Evolutionary conservation across 1,139 yeast species (phyloP).

Genomic region (Lodderomyces margitis): DNA sequence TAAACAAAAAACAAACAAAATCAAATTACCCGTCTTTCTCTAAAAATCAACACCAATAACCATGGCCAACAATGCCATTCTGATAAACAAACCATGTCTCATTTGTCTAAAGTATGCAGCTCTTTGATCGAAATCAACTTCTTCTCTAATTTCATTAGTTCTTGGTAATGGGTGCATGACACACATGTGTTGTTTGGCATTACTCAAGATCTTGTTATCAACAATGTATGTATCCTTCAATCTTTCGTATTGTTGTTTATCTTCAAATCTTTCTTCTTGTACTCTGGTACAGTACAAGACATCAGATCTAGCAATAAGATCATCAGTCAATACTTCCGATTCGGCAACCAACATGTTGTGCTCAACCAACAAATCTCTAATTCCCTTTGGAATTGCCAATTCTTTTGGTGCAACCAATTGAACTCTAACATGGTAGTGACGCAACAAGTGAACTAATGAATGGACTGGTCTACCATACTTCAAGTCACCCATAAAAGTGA

Average conservation of each 20-base stretch:
- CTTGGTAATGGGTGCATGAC: conserved; percentile 99
- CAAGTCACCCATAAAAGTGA: conserved; percentile 98
- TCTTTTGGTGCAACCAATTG: conserved; percentile 92
- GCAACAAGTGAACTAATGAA: conserved; percentile 86
- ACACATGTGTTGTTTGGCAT: conserved; percentile 98
- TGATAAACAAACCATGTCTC: conserved; percentile 95
- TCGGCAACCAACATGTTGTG: conserved; percentile 72
- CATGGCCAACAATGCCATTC: conserved; percentile 98
- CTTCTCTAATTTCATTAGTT: conserved; percentile 93
- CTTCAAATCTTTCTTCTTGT: conserved; percentile 91
- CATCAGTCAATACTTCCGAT: conserved; percentile 74
- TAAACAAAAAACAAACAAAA: neutral
- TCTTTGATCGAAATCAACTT: conserved; percentile 98
- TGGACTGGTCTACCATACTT: conserved; percentile 98
- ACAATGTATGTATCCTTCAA: conserved; percentile 90
- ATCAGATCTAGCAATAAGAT: conserved; percentile 84
- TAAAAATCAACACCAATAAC: conserved; percentile 83
- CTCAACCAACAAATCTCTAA: conserved; percentile 61
- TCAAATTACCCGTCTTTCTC: neutral
- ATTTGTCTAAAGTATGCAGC: conserved; percentile 99
- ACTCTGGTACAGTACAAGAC: conserved; percentile 97
- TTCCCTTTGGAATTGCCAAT: conserved; percentile 73
- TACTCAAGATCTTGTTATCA: conserved; percentile 84
- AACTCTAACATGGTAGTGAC: conserved; percentile 89
- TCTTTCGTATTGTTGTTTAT: conserved; percentile 74